A percentile compares a stretch with the other conserved stretches of the same genome.
Conservation (phyloP, 73 alveolate genomes). For the Loxodes magnus region DNA sequence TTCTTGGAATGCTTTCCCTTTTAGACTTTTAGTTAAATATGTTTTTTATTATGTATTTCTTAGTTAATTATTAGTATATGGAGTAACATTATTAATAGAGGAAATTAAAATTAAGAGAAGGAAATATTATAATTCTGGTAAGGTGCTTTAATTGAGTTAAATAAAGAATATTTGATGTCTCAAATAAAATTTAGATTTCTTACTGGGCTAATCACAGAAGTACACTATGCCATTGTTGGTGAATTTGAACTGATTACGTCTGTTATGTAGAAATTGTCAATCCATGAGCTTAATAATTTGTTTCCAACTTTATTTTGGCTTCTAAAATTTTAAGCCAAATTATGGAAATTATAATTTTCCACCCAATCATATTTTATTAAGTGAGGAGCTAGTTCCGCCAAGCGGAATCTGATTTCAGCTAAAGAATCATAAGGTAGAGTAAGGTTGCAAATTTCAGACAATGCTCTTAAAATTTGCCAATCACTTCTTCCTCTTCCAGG, state of each 20-base stretch:
- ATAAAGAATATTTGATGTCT: too few relatives aligned
- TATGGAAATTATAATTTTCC: conserved; percentile 58
- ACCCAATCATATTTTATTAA: conserved; percentile 53
- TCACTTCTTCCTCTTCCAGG: conserved; percentile 74
- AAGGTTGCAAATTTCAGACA: conserved; percentile 51
- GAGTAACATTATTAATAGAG: too few relatives aligned
- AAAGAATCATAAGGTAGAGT: conserved; percentile 68
- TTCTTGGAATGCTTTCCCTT: too few relatives aligned
- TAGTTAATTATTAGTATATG: too few relatives aligned
- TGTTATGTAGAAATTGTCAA: conserved; percentile 67
- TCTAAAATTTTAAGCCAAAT: conserved; percentile 26
- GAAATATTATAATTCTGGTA: too few relatives aligned
- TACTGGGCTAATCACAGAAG: conserved; percentile 34
- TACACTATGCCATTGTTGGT: conserved; percentile 68
- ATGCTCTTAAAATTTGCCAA: conserved; percentile 77
- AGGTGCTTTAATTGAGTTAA: too few relatives aligned
- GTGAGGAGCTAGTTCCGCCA: conserved; percentile 82
- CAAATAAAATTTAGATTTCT: too few relatives aligned
- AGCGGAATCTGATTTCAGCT: conserved; percentile 56
- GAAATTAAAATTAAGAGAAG: too few relatives aligned
- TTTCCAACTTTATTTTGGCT: conserved; percentile 21
- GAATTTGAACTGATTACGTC: conserved; percentile 63
- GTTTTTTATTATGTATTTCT: too few relatives aligned
- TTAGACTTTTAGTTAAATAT: too few relatives aligned
- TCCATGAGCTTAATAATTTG: neutral